Evolutionary conservation across 352 stramenopile species (phyloP).

Genomic region (Phytophthora rubi): DNA sequence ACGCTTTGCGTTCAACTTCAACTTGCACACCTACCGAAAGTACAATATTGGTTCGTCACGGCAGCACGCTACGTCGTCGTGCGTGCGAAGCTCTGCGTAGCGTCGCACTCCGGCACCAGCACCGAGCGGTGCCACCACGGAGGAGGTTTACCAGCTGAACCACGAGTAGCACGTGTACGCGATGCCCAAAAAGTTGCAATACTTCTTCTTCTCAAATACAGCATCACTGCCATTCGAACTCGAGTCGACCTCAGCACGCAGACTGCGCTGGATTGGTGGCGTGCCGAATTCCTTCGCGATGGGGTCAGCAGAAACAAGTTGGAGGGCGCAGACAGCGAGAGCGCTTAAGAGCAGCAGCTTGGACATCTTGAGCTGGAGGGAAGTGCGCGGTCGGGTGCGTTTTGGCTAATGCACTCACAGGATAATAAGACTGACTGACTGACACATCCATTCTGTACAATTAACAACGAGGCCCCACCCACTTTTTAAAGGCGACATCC

Average conservation of each 20-base stretch:
- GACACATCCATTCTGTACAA: not conserved
- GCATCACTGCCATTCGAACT: not conserved
- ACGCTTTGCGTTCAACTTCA: too few relatives aligned
- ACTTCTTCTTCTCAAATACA: not conserved
- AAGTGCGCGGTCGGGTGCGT: slow-evolving; percentile 9
- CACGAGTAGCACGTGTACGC: slow-evolving; percentile 1
- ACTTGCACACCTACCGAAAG: too few relatives aligned
- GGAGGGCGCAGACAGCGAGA: slow-evolving; percentile 3
- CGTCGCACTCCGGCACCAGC: too few relatives aligned
- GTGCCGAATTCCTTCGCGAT: slow-evolving; percentile 4
- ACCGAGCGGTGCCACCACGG: too few relatives aligned
- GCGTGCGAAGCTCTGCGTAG: too few relatives aligned
- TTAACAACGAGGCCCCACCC: not conserved
- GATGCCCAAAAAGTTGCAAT: slow-evolving; percentile 16
- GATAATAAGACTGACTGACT: not conserved
- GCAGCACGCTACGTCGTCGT: too few relatives aligned
- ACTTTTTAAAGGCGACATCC: not conserved
- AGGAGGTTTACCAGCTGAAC: too few relatives aligned
- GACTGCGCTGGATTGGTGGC: not conserved
- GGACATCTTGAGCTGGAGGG: slow-evolving; percentile 5
- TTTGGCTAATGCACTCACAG: slow-evolving; percentile 13
- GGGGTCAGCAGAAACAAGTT: slow-evolving; percentile 11
- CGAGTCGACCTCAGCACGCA: slow-evolving; percentile 5
- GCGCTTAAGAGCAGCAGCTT: slow-evolving; percentile 7
- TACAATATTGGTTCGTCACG: too few relatives aligned